Evolutionary conservation across 177 flowering plant species (phyloP), one percentile per base, ranked within the genome.

Genomic region (Vitis hybrid): DNA sequence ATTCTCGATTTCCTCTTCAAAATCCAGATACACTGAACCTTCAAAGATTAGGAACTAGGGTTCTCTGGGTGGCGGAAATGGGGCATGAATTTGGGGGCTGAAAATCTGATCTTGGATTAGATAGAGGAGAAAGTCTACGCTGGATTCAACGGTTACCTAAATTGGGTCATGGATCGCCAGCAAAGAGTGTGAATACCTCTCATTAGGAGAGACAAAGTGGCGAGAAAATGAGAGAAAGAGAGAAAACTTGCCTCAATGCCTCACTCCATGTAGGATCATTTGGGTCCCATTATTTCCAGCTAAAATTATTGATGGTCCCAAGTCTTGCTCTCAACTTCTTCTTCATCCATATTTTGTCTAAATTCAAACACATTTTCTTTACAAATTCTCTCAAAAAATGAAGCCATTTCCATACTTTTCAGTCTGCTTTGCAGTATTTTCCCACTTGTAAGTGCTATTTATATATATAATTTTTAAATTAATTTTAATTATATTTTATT

Each of bases 71-170:
- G 30, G 5, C 30, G 6, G 6, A 39, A 39, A 39, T 7, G 8
- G 45, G 45, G 45, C 45, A 0, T 39, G 45, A 39, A 39, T 39
- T 39, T 51, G 45, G 52, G 51, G n/a, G 11, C 48, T 51, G 56
- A 19, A 65, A 11, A 51, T 13, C 23, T 30, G 26, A 1, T 60
- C 50, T 48, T 11, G 2, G 18, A 34, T 18, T 39, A 13, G 52
- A 66, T 18, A 64, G 67, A 51, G 60, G 6, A 18, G 19, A 26
- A 13, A 14, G 51, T 4, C 51, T 11, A 51, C 34, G 74, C 64
- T 70, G 76, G 69, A 26, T 70, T 75, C 66, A 79, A 75, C 78
- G 72, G 78, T 72, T 78, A 73, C 71, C 71, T 39, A 73, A 61
- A 50, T 73, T 56, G 49, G 72, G 72, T 21, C 34, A 57, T 23